Evolutionary conservation across 2,329 filamentous ascomycete species (phyloP), one percentile per base, ranked within the genome.

Genomic region (Penicillium corylophilum): DNA sequence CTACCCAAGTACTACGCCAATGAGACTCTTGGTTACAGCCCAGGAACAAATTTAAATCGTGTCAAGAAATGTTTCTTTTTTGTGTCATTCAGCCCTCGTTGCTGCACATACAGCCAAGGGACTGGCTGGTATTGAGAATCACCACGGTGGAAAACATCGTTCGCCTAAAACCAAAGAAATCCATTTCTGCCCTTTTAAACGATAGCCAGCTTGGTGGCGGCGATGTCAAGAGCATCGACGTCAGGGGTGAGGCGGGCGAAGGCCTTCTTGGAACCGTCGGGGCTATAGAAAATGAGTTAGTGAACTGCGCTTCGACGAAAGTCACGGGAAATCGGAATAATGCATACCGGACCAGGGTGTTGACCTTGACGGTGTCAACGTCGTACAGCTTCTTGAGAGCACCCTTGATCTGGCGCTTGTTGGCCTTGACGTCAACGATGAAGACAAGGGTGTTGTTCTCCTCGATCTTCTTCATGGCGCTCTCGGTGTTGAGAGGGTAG

Each of bases 401-500:
- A 71, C 86, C 83, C 86, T 96, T 96, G 82, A 99, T 99, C 83
- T 99, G 94, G 75, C 91, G 87, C 90, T 99, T 99, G 87, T 99
- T 99, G 78, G 93, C 87, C 88, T 95, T 95, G 78, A 93, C 81
- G 68, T 96, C 89, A 73, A 95, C 90, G 69, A 96, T 95, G 85
- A 96, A 96, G 75, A 95, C 90, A 47, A 99, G 86, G 66, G 94
- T 99, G 86, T 99, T 99, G 87, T 99, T 92, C 88, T 99, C 94
- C 85, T 99, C 94, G 70, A 99, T 96, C 89, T 96, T 96, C 90
- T 99, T 99, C 93, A 99, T 97, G 73, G 95, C 94, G 74, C 88
- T 94, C 88, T 99, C 94, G 57, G 94, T 99, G 88, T 99, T 99
- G 74, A 99, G 85, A 65, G 94, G 94, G 86, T 96, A 90, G 74